A percentile compares a stretch with the other conserved stretches of the same genome.
Conservation (phyloP, 1,284 basidiomycete species). For the Amylostereum areolatum region DNA sequence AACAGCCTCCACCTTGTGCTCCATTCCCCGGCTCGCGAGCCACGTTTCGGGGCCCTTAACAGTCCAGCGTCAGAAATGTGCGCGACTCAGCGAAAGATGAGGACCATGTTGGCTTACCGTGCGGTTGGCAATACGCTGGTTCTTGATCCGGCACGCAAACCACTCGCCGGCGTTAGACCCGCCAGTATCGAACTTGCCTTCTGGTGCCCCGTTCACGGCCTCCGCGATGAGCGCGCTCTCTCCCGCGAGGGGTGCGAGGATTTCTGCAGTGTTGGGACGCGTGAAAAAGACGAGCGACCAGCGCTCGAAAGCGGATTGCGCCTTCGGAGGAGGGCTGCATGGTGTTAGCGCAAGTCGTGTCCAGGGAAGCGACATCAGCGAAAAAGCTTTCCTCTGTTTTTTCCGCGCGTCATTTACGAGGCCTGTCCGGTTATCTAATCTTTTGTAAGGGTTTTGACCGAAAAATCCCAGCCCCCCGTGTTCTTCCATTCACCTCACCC, state of each 20-base stretch:
- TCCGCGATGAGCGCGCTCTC: constrained; percentile 19
- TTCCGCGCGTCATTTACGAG: not conserved
- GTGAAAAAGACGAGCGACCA: constrained; percentile 32
- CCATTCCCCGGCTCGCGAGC: constrained; percentile 23
- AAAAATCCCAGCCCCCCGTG: too few relatives aligned
- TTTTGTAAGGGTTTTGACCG: too few relatives aligned
- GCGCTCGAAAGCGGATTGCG: constrained; percentile 24
- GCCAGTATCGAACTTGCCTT: constrained; percentile 11
- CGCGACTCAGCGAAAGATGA: too few relatives aligned
- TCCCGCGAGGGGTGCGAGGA: constrained; percentile 17
- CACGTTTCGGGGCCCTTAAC: constrained; percentile 26
- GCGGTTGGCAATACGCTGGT: constrained; percentile 22
- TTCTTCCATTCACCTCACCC: too few relatives aligned
- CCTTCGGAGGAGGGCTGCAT: constrained; percentile 15
- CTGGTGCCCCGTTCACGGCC: constrained; percentile 13
- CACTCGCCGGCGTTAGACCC: constrained; percentile 21
- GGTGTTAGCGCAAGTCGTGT: too few relatives aligned
- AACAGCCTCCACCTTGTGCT: constrained; percentile 18
- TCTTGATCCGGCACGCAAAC: constrained; percentile 22
- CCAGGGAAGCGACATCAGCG: too few relatives aligned
- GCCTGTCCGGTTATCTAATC: too few relatives aligned
- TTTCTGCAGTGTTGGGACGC: constrained; percentile 24
- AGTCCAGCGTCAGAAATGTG: too few relatives aligned
- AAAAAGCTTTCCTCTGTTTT: not conserved
- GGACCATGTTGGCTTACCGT: too few relatives aligned